A percentile compares a stretch with the other conserved stretches of the same genome.
These are phyloP conservation scores for Aspergillus novofumigatus DNA, from an alignment of 2,329 filamentous ascomycete genomes.

Conservation along the genomic window DNA sequence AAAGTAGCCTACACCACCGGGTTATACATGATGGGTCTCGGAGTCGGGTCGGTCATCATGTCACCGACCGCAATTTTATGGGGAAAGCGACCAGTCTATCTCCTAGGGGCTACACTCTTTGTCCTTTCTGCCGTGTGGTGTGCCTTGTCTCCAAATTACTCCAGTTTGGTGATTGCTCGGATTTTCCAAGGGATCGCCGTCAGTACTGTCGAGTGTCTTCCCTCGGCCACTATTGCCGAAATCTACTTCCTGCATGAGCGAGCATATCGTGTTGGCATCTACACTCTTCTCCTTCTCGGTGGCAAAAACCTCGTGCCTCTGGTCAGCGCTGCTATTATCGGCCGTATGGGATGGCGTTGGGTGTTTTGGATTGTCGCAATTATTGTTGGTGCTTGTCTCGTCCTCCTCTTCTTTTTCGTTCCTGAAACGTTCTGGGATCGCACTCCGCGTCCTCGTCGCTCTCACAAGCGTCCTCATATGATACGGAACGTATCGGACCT, in stretches of 20 bases:
- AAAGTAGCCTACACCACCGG: slow-evolving; percentile 82
- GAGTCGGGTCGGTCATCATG: slow-evolving; percentile 75
- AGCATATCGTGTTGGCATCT: slow-evolving; percentile 88
- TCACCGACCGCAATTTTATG: slow-evolving; percentile 88
- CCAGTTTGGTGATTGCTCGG: slow-evolving; percentile 73
- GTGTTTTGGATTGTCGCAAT: slow-evolving; percentile 87
- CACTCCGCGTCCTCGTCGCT: slow-evolving; percentile 55
- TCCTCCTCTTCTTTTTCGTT: slow-evolving; percentile 81
- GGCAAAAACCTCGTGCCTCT: slow-evolving; percentile 89
- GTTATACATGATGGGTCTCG: slow-evolving; percentile 90
- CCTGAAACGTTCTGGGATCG: slow-evolving; percentile 97
- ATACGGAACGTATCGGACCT: slow-evolving; percentile 37
- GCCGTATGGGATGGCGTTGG: slow-evolving; percentile 79
- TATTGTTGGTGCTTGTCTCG: slow-evolving; percentile 65
- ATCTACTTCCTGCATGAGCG: slow-evolving; percentile 95
- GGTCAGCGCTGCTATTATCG: slow-evolving; percentile 79
- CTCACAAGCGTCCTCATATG: slow-evolving; percentile 32
- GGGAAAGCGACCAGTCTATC: slow-evolving; percentile 87
- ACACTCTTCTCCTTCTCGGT: slow-evolving; percentile 80
- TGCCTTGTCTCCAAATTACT: slow-evolving; percentile 74
- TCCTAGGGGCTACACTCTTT: slow-evolving; percentile 73
- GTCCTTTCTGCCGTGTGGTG: slow-evolving; percentile 77
- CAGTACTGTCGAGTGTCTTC: slow-evolving; percentile 86
- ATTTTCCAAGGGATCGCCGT: slow-evolving; percentile 86
- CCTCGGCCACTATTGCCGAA: slow-evolving; percentile 89